Base-by-base conservation (phyloP, 139 green algal species). In the Closterium sp. region DNA sequence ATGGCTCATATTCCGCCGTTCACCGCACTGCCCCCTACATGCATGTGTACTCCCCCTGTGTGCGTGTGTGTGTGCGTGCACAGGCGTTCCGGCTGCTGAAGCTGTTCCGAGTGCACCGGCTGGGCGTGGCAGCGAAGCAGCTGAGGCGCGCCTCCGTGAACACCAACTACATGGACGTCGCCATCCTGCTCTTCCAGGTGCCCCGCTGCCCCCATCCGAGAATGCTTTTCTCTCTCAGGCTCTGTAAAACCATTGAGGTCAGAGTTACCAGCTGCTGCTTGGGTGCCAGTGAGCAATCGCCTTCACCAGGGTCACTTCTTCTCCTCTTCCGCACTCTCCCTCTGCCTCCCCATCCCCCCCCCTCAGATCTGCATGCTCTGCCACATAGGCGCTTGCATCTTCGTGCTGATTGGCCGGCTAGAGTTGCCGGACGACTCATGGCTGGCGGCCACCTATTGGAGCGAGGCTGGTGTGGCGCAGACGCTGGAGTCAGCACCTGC, bases 21-120 rank as follows among this genome's bases (percentile, higher is more conserved):
- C 4, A 50, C 38, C 4, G 7, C 0, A 17, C 38, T 50, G 38
- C 38, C 38, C 38, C 38, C 38, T 50, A 50, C 62, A 79, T 79
- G 62, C 62, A 27, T 79, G 19, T 79, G 19, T 79, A 0, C 62
- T 79, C 50, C 50, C 45, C 45, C 4, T 22, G 13, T 27, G 50
- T 5, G 13, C 10, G 1, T 79, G 62, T 24, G 17, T 24, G 17
- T 27, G 62, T 24, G 17, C 10, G 1, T 73, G 50, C 10, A 19
- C 31, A 90, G 87, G 32, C 31, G 28, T 62, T 90, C 31, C 31
- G 87, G 87, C 31, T 62, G 31, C 31, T 90, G 31, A 90, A 90
- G 87, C n/a, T 90, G 31, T 31, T 90, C 10, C 87, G 87, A 6
- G 31, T 90, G 27, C 87, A 90, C 87, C 87, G 87, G 19, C 17